A percentile compares a stretch with the other conserved stretches of the same genome.
Conservation (phyloP, 768 basidiomycete genomes). For the Boletus sp. region DNA sequence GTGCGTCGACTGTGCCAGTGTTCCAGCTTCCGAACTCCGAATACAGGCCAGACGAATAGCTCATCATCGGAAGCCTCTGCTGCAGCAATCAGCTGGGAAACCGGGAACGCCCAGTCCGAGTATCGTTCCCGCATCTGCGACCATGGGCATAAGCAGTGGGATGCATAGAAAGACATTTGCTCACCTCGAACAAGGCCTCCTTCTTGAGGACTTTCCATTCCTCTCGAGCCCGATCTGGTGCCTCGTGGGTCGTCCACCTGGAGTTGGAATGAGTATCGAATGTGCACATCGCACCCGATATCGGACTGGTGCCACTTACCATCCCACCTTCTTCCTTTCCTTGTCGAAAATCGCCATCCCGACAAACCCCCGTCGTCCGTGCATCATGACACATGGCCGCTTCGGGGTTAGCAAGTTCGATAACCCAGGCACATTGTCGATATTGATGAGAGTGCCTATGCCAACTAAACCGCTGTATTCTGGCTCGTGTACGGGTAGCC, state of each 20-base stretch:
- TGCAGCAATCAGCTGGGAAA: constrained; percentile 26
- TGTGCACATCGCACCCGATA: background rate
- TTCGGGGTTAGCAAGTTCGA: constrained; percentile 17
- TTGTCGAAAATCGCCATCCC: constrained; percentile 30
- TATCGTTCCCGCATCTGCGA: constrained; percentile 27
- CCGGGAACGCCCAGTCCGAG: constrained; percentile 27
- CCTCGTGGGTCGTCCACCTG: constrained; percentile 33
- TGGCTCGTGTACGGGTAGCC: constrained; percentile 17
- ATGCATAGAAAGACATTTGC: background rate
- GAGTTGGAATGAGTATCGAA: background rate
- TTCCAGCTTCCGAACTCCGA: constrained; percentile 22
- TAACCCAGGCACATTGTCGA: constrained; percentile 23
- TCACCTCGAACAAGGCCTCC: constrained; percentile 20
- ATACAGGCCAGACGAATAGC: constrained; percentile 31
- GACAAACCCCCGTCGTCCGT: constrained; percentile 27
- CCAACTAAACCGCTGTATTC: constrained; percentile 31
- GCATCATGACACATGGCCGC: constrained; percentile 29
- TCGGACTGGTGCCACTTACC: constrained; percentile 12
- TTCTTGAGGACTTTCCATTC: constrained; percentile 29
- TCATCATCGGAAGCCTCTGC: constrained; percentile 14
- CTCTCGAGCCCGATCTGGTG: constrained; percentile 25
- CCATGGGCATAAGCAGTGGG: background rate
- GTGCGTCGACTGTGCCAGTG: constrained; percentile 25
- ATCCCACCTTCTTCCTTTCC: constrained; percentile 21
- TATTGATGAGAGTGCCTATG: constrained; percentile 18